Evolutionary conservation across 257 asterid species (phyloP), one percentile per base, ranked within the genome.

Genomic region (Primulina tabacum): DNA sequence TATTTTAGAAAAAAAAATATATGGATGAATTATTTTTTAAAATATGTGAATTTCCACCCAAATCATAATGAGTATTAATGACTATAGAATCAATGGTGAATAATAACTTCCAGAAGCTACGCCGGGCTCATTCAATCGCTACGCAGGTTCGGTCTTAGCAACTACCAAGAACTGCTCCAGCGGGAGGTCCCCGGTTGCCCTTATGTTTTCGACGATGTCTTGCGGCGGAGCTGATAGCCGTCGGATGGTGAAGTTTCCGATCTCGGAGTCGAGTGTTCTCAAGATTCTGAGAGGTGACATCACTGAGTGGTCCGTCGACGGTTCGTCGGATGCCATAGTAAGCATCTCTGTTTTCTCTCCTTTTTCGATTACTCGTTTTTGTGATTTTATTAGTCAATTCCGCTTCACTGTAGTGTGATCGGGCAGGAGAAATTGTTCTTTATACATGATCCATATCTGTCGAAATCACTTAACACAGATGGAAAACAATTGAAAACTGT

Each of bases 321-420:
- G 97, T 73, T 86, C 95, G 63, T 85, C 99, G 69, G 97, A 94
- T 59, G 97, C 97, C 67, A 89, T 94, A 68, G 97, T 91, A 87
- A 82, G 61, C 21, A 53, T 69, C 77, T 52, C 64, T 60, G 62
- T 68, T 67, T 28, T 28, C 43, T 53, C 50, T 50, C 17, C 21
- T 4, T 20, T 50, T n/a, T 33, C 37, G 37, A 33, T 33, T 24
- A 24, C 26, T 24, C 26, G 26, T 24, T 24, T 24, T 1, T 0
- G 26, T 24, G 26, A 24, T 24, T 24, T 24, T 24, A 24, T 24
- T 24, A 24, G 26, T 24, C 26, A 24, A 24, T 24, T 1, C 26
- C 26, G 26, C 26, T 24, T 24, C 26, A 1, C 26, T 24, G 26
- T 24, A 24, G 26, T 24, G 26, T 24, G 26, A 24, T 24, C 26